Evolutionary conservation across 495 filamentous ascomycete genomes (phyloP), one percentile per base, ranked within the genome.

Genomic region (Oidiodendron maius): DNA sequence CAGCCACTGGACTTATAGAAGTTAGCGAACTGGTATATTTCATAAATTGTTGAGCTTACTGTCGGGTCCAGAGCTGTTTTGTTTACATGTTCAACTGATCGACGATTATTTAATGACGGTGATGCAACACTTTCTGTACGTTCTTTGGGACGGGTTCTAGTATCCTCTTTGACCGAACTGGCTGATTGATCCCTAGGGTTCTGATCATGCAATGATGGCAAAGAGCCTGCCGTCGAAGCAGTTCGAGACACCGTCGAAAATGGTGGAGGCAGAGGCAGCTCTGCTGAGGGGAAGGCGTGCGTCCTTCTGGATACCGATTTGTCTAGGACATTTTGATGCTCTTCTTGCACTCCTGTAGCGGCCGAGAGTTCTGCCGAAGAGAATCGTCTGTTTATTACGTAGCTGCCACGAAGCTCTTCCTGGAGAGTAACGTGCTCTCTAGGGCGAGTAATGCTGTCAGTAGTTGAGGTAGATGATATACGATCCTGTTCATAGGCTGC

Each of bases 181-280:
- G 37, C n/a, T 11, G 38, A 45, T n/a, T 22, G 40, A 37, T 43
- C 47, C 43, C 43, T 47, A 51, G 18, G 42, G 18, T 23, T n/a
- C 17, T 15, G 21, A 20, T 40, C 9, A 24, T 28, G 22, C 10
- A n/a, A 21, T 26, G 46, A 12, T 25, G 65, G 71, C 72, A 47
- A 71, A 71, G 59, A 69, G 63, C 50, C 75, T 61, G 38, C 71
- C 68, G 62, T 72, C 64, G 64, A 81, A 67, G 63, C 69, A 63
- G 17, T 72, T 71, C 42, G 73, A 72, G 40, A 68, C 2, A 63
- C 62, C 11, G 59, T 48, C 2, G 64, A 70, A 56, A 71, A 68
- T 9, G 70, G 69, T 8, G 61, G 62, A 20, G 67, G 70, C 0
- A 70, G 60, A 10, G 63, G 45, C 32, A 68, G 59, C 28, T 57